Conservation (phyloP, 768 basidiomycete species). For the Daedaleopsis nitida region DNA sequence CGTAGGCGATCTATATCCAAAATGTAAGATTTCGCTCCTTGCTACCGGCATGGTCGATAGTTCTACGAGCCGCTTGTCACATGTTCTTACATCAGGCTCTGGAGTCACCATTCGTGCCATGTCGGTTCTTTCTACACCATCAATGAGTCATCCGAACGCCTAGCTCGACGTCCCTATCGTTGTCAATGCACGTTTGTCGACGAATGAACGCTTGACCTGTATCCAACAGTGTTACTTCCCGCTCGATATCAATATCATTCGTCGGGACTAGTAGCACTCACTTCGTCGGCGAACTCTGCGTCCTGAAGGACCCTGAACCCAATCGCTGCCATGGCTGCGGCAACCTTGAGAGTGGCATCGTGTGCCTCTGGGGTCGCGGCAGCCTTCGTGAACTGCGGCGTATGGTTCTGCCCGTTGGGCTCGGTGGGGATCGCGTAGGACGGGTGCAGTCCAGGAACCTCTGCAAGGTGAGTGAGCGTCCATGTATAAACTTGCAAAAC, state of each 20-base stretch:
- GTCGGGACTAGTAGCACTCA: slow-evolving; percentile 27
- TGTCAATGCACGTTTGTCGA: no score
- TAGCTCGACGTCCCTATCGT: no score
- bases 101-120: no score
- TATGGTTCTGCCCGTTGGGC: slow-evolving; percentile 76
- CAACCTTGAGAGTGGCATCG: slow-evolving; percentile 52
- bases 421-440: slow-evolving; percentile 61
- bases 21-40: no score
- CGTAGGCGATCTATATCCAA: no score
- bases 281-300: slow-evolving; percentile 56
- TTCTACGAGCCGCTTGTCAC: no score
- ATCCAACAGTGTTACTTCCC: no score
- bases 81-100: no score
- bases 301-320: slow-evolving; percentile 64
- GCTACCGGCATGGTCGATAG: no score
- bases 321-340: slow-evolving; percentile 63
- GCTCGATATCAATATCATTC: background rate
- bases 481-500: background rate
- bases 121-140: no score
- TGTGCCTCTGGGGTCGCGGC: slow-evolving; percentile 66
- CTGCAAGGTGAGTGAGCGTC: background rate
- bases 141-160: no score
- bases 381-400: slow-evolving; percentile 62
- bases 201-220: slow-evolving; percentile 12
- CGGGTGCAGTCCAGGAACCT: slow-evolving; percentile 31